phyloP scores from a whole-genome alignment of 139 green algal species.

The Ulvella scutata region DNA sequence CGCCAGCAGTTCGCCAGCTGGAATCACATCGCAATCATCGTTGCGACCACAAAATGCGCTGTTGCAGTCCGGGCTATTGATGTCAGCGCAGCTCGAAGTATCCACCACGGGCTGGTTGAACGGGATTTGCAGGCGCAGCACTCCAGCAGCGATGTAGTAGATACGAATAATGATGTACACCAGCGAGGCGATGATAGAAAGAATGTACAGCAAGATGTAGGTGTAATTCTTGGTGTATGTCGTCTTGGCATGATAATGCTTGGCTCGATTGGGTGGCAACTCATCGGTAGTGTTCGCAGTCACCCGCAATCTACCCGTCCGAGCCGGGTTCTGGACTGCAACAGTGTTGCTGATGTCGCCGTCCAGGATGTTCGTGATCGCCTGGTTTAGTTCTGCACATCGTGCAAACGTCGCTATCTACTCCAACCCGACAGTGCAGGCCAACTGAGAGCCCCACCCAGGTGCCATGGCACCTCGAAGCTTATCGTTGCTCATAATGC shows the following conservation, averaged over 20 bases:
- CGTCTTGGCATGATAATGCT: not conserved
- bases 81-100: too few species aligned
- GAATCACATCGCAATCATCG: not conserved
- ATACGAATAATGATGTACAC: not conserved
- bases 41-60: too few species aligned
- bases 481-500: too few species aligned
- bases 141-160: not conserved
- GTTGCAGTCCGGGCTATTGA: too few species aligned
- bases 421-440: too few species aligned
- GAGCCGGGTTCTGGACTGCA: not conserved
- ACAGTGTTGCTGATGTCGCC: not conserved
- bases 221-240: not conserved
- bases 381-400: not conserved
- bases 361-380: not conserved
- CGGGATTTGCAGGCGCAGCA: not conserved
- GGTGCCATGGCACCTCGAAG: too few species aligned
- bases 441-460: too few species aligned
- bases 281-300: not conserved
- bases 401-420: too few species aligned
- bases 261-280: not conserved
- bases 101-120: not conserved
- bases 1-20: not conserved
- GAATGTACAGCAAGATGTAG: not conserved
- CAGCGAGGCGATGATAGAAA: not conserved
- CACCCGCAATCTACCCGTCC: not conserved